A percentile compares a stretch with the other conserved stretches of the same genome.
Conservation (phyloP, 2,329 filamentous ascomycete genomes). For the Plenodomus lindquistii region DNA sequence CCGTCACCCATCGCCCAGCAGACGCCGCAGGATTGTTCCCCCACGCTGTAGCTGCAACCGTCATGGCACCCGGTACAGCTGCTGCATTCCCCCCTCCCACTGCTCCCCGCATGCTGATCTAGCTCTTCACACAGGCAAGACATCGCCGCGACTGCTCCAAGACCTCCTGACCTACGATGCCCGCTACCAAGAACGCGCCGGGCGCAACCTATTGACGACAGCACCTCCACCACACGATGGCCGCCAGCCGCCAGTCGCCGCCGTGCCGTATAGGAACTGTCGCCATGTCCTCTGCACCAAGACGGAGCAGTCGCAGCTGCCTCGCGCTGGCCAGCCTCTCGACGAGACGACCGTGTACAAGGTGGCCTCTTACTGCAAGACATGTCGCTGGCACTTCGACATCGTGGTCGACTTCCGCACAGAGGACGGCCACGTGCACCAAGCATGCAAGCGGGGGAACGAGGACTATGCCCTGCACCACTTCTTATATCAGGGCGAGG, state of each 20-base stretch:
- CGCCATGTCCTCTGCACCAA: constrained; percentile 64
- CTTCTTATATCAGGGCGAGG: constrained; percentile 46
- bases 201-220: constrained; percentile 62
- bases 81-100: neutral
- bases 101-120: constrained; percentile 12
- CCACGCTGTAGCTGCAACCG: constrained; percentile 10
- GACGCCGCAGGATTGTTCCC: neutral
- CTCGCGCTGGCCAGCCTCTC: constrained; percentile 47
- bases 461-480: constrained; percentile 64
- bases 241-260: constrained; percentile 33
- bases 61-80: constrained; percentile 29
- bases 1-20: neutral
- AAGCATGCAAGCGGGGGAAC: constrained; percentile 50
- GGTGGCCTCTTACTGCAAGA: constrained; percentile 63
- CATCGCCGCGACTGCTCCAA: constrained; percentile 54
- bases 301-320: constrained; percentile 56
- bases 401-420: constrained; percentile 58
- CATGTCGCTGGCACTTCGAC: constrained; percentile 66
- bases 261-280: constrained; percentile 53
- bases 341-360: constrained; percentile 53
- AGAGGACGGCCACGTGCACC: constrained; percentile 36
- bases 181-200: constrained; percentile 48
- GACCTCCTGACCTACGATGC: constrained; percentile 59
- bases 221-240: constrained; percentile 58
- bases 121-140: constrained; percentile 50